A percentile compares a stretch with the other conserved stretches of the same genome.
Conservation (phyloP, 441 rosid species). For the Mallotus repandus region DNA sequence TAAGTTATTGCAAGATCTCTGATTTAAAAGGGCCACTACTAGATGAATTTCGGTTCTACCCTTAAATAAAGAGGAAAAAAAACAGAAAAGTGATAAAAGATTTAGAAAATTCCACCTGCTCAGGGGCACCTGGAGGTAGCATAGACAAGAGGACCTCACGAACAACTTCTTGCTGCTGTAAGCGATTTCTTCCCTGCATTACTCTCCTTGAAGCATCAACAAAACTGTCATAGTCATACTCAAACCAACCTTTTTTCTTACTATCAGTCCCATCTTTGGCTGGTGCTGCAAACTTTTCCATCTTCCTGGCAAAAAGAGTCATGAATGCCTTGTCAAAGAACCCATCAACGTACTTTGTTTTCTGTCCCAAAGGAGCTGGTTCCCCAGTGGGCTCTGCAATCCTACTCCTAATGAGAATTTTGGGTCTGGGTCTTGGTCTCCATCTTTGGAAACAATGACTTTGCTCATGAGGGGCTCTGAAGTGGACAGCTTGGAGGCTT, state of each 20-base stretch:
- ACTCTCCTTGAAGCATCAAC: slow-evolving; percentile 87
- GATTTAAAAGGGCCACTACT: background rate
- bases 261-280: slow-evolving; percentile 21
- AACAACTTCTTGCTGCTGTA: slow-evolving; percentile 81
- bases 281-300: slow-evolving; percentile 72
- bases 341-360: slow-evolving; percentile 76
- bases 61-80: too few species aligned
- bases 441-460: slow-evolving; percentile 19
- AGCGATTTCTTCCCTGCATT: slow-evolving; percentile 67
- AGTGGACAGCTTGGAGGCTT: slow-evolving; percentile 48
- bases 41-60: too few species aligned
- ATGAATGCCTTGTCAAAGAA: slow-evolving; percentile 74
- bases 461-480: slow-evolving; percentile 11
- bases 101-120: slow-evolving; percentile 43
- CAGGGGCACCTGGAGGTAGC: slow-evolving; percentile 94
- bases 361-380: slow-evolving; percentile 92
- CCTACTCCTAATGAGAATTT: slow-evolving; percentile 44
- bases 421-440: slow-evolving; percentile 22
- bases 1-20: background rate
- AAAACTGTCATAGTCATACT: slow-evolving; percentile 70
- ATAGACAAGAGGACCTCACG: slow-evolving; percentile 86
- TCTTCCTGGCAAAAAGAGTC: slow-evolving; percentile 79
- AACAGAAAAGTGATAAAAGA: background rate
- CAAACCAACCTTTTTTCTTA: slow-evolving; percentile 47
- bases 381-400: slow-evolving; percentile 74